Evolutionary conservation across 306 rosid genomes (phyloP), one percentile per base, ranked within the genome.

Genomic region (Fagus sylvatica): DNA sequence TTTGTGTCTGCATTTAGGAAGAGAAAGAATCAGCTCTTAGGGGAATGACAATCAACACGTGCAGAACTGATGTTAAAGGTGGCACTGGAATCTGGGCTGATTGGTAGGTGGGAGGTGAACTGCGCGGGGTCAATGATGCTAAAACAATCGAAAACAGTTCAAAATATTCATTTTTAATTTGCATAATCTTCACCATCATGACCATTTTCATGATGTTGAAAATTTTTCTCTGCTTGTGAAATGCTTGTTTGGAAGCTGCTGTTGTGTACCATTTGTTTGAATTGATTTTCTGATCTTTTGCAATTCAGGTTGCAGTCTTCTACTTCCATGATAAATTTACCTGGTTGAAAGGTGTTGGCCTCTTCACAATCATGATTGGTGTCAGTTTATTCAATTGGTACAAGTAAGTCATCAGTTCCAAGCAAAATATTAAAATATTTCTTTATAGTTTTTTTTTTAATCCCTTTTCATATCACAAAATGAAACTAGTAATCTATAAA

Each of bases 301-400:
- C 30, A 48, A 67, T 84, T 82, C 75, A 95, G 98, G 98, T 93
- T 80, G 99, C 98, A 53, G 99, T 95, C 53, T 73, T 95, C 80
- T 95, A 95, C 88, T 95, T 95, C 69, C 97, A 89, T 17, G 99
- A 95, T 66, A 69, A 86, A 55, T 95, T 95, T 80, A 92, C 98
- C 78, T 86, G 89, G 96, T 75, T 92, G 84, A 95, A 95, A 84
- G 99, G 96, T 74, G 82, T 77, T 74, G 99, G 99, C 74, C 94
- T 95, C 74, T 51, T 88, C 78, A 80, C 82, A 66, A 95, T 95
- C 70, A 93, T 95, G 75, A 3, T 91, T 86, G 99, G 99, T 81
- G 99, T 95, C 78, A 43, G 98, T 81, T 86, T 95, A 85, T 95
- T 95, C 86, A 95, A 95, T 80, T 88, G 91, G 98, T 93, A 89